Conservation (phyloP, 805 yeast species). For the Danielozyma ontarioensis region DNA sequence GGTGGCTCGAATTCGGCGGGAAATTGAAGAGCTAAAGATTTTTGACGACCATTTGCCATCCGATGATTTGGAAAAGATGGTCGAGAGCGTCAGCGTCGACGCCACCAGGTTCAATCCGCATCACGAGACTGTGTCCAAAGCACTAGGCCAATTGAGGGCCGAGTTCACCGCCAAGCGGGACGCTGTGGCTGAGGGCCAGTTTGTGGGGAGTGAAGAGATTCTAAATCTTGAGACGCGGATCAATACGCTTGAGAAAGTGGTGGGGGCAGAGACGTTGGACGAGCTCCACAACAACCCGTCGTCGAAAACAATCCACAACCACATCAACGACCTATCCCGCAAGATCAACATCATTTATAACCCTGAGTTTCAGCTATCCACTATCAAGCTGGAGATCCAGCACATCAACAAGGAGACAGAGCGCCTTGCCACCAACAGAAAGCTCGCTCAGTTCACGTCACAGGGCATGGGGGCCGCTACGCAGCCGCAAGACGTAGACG, state of each 20-base stretch:
- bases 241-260: slow-evolving; percentile 12
- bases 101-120: background rate
- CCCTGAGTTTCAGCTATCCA: slow-evolving; percentile 25
- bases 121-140: background rate
- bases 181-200: background rate
- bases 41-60: slow-evolving; percentile 2
- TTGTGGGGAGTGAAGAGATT: slow-evolving; percentile 4
- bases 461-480: background rate
- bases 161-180: background rate
- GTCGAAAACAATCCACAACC: slow-evolving; percentile 16
- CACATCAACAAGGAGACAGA: slow-evolving; percentile 23
- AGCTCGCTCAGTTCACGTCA: slow-evolving; percentile 12
- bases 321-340: slow-evolving; percentile 26
- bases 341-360: slow-evolving; percentile 29
- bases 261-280: slow-evolving; percentile 14
- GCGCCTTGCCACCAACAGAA: slow-evolving; percentile 12
- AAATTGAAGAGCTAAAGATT: slow-evolving; percentile 6
- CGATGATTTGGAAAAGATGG: background rate
- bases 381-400: slow-evolving; percentile 19
- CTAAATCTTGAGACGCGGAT: slow-evolving; percentile 23
- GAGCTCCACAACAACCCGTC: slow-evolving; percentile 2
- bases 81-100: background rate
- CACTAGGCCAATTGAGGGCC: background rate
- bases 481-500: slow-evolving; percentile 1
- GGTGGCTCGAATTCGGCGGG: slow-evolving; percentile 8